A percentile compares a stretch with the other conserved stretches of the same genome.
phyloP scores from a whole-genome alignment of 805 yeast species.

The Lipomyces japonicus region DNA sequence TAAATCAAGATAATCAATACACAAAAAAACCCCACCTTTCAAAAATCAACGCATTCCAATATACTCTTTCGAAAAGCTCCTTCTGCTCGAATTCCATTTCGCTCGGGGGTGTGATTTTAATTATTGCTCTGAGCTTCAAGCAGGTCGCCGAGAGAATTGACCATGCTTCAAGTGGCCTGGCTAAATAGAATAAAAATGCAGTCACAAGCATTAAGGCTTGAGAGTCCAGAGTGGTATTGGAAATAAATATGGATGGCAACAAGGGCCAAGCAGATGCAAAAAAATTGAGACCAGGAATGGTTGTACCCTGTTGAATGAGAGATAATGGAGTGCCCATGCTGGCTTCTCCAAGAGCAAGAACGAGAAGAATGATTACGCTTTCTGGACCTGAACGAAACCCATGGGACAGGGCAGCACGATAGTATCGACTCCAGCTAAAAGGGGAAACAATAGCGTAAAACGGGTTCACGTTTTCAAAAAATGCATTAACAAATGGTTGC shows the following conservation, averaged over 20 bases:
- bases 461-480: constrained; percentile 17
- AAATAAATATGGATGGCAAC: constrained; percentile 5
- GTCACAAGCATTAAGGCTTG: constrained; percentile 17
- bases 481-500: constrained; percentile 16
- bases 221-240: constrained; percentile 12
- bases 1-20: background rate
- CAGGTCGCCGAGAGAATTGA: constrained; percentile 9
- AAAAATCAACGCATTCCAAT: constrained; percentile 16
- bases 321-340: background rate
- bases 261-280: constrained; percentile 20
- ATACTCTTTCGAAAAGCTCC: constrained; percentile 16
- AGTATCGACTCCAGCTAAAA: constrained; percentile 13
- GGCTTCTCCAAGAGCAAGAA: constrained; percentile 22
- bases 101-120: constrained; percentile 3
- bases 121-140: constrained; percentile 6
- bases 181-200: constrained; percentile 16
- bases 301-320: background rate
- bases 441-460: constrained; percentile 21
- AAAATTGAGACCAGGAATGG: constrained; percentile 14
- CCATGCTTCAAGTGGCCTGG: constrained; percentile 22
- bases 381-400: constrained; percentile 21
- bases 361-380: constrained; percentile 15
- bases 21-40: constrained; percentile 9
- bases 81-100: constrained; percentile 3
- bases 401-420: constrained; percentile 12